Conservation (phyloP, 2,329 filamentous ascomycete species). For the Microcyclospora tardicrescens region DNA sequence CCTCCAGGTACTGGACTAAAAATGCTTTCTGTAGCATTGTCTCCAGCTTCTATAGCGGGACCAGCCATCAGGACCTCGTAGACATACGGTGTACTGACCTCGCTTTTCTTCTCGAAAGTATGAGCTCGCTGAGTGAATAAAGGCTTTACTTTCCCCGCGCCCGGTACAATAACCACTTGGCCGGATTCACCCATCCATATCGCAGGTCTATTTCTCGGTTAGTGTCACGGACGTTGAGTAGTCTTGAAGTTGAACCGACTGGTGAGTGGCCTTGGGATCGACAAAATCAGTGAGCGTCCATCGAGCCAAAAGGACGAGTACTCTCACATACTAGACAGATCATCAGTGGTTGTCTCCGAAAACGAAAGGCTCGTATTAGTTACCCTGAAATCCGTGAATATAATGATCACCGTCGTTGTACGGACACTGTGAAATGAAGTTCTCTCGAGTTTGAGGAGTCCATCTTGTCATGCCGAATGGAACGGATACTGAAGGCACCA, state of each 20-base stretch:
- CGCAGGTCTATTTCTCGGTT: constrained; percentile 26
- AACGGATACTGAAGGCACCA: constrained; percentile 24
- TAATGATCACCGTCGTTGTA: constrained; percentile 33
- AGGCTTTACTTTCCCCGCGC: constrained; percentile 21
- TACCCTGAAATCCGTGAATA: constrained; percentile 38
- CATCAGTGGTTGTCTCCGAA: no score
- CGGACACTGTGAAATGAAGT: constrained; percentile 38
- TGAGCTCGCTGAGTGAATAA: constrained; percentile 32
- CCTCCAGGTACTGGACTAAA: constrained; percentile 30
- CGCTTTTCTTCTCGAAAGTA: constrained; percentile 30
- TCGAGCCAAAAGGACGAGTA: no score
- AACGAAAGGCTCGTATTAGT: constrained; percentile 17
- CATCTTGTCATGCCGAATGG: constrained; percentile 41
- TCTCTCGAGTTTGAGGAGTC: constrained; percentile 35
- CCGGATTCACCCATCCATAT: constrained; percentile 43
- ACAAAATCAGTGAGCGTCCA: no score
- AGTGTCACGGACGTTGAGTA: no score
- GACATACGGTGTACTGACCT: constrained; percentile 33
- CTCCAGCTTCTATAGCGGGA: constrained; percentile 16
- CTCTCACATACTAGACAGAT: no score
- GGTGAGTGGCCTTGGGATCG: no score
- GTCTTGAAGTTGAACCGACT: no score
- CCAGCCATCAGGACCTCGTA: constrained; percentile 34
- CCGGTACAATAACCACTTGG: constrained; percentile 32
- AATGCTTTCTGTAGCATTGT: constrained; percentile 20